Percentiles rank a stretch among this genome's conserved stretches.
Conservation (phyloP, 129 eudicot genomes). For the Artemisia tridentata region DNA sequence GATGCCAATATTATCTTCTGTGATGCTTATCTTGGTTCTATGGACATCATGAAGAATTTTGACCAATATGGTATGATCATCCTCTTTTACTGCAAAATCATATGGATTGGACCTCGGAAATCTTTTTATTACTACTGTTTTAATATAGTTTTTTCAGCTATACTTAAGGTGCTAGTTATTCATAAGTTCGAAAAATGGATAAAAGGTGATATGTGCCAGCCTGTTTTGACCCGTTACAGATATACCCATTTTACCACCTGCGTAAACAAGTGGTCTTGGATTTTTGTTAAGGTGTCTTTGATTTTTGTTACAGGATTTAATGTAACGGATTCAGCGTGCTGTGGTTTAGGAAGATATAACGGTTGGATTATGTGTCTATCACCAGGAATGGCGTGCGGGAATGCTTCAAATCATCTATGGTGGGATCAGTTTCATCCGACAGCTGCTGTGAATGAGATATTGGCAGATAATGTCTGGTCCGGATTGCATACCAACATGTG, state of each 20-base stretch:
- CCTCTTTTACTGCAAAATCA: background rate
- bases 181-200: background rate
- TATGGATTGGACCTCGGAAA: too few relatives aligned
- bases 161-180: background rate
- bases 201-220: too few relatives aligned
- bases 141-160: too few relatives aligned
- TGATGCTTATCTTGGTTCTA: conserved; percentile 71
- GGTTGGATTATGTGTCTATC: conserved; percentile 83
- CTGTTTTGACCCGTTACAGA: background rate
- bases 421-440: conserved; percentile 99
- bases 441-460: conserved; percentile 60
- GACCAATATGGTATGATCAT: conserved; percentile 55
- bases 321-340: conserved; percentile 71
- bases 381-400: conserved; percentile 78
- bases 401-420: conserved; percentile 85
- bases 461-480: conserved; percentile 91
- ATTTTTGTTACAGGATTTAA: conserved; percentile 51
- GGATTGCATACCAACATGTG: conserved; percentile 76
- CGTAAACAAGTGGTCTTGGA: too few relatives aligned
- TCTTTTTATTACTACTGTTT: background rate
- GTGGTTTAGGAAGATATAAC: conserved; percentile 78
- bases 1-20: conserved; percentile 69
- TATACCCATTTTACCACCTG: background rate
- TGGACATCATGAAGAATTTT: conserved; percentile 72
- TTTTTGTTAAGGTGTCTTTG: too few relatives aligned